These are phyloP conservation scores for Sporothrix humicola DNA, from an alignment of 2,329 filamentous ascomycete species.

Conservation along the genomic window DNA sequence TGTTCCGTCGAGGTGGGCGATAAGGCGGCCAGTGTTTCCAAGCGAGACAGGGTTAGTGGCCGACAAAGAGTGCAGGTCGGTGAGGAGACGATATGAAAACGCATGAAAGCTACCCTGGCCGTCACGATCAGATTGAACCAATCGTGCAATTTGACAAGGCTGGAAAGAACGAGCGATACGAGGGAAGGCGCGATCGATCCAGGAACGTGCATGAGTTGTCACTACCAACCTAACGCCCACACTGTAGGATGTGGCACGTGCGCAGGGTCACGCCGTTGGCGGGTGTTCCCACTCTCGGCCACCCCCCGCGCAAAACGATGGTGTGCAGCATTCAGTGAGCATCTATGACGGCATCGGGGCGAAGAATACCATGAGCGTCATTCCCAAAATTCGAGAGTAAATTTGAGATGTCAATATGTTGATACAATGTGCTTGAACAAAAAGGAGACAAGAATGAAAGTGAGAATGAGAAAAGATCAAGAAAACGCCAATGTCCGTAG, in stretches of 20 bases:
- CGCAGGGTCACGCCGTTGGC: background rate
- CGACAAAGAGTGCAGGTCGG: background rate
- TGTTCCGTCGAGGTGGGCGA: background rate
- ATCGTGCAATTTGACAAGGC: background rate
- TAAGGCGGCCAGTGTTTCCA: background rate
- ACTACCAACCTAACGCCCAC: background rate
- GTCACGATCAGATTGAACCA: background rate
- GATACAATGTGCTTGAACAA: background rate
- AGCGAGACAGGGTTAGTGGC: background rate
- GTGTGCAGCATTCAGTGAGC: background rate
- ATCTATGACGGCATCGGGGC: slow-evolving; percentile 2
- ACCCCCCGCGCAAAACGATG: background rate
- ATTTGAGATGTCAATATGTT: background rate
- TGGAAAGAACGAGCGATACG: background rate
- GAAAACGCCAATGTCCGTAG: background rate
- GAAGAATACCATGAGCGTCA: background rate
- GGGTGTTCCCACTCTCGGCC: background rate
- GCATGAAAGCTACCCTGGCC: background rate
- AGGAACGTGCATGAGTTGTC: background rate
- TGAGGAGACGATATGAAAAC: background rate
- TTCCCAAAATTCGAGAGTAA: background rate
- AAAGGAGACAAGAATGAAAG: background rate
- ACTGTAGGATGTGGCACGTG: slow-evolving; percentile 11
- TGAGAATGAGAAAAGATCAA: background rate
- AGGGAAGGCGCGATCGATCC: background rate